Evolutionary conservation across 78 protist species (phyloP).

Genomic region (Dictyostelium discoideum): dicty_2.7 NC_007090.3:1379001-1379500

Average conservation of each 20-base stretch:
- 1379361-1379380: too few relatives aligned
- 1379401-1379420: too few relatives aligned
- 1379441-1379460: too few relatives aligned
- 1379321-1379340: too few relatives aligned
- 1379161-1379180: conserved; percentile 19
- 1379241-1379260: too few relatives aligned
- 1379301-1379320: too few relatives aligned
- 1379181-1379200: not conserved
- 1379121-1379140: not conserved
- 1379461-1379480: not conserved
- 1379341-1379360: too few relatives aligned
- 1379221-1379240: not conserved
- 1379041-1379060: not conserved
- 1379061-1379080: not conserved
- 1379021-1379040: not conserved
- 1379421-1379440: too few relatives aligned
- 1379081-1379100: not conserved
- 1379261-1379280: not conserved
- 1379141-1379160: not conserved
- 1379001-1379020: not conserved
- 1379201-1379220: not conserved
- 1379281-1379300: too few relatives aligned
- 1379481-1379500: not conserved
- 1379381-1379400: too few relatives aligned
- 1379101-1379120: not conserved